Conservation (phyloP, 1,284 basidiomycete species). For the Microbotryum scabiosae region DNA sequence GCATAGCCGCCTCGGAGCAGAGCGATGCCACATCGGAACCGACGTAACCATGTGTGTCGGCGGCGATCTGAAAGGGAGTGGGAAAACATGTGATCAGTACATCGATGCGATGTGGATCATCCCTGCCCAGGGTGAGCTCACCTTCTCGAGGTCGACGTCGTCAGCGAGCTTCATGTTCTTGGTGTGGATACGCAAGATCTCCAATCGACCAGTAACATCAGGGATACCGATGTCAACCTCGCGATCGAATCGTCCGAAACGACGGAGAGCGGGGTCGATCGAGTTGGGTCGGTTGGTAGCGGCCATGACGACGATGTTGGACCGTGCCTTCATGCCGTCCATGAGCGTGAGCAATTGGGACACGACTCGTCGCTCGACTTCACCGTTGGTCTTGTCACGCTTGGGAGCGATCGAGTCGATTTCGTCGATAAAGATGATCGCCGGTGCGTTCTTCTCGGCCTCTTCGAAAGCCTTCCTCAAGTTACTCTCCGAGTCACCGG, state of each 20-base stretch:
- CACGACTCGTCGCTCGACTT: conserved; percentile 97
- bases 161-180: conserved; percentile 99
- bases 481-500: conserved; percentile 82
- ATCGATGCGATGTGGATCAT: too few species aligned
- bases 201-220: conserved; percentile 94
- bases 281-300: conserved; percentile 98
- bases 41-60: conserved; percentile 98
- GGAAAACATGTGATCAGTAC: neutral
- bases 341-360: conserved; percentile 96
- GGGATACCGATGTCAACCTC: conserved; percentile 99
- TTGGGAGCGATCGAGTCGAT: conserved; percentile 99
- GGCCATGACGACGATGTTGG: conserved; percentile 99
- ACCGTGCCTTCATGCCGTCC: conserved; percentile 97
- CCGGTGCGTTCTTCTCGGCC: conserved; percentile 99
- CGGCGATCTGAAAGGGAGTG: conserved; percentile 63
- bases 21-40: conserved; percentile 95
- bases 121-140: conserved; percentile 34
- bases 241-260: conserved; percentile 97
- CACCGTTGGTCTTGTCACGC: conserved; percentile 99
- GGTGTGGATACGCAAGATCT: conserved; percentile 97
- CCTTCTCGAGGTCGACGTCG: conserved; percentile 95
- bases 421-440: conserved; percentile 99
- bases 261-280: conserved; percentile 93
- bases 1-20: conserved; percentile 96
- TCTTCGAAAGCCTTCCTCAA: conserved; percentile 97